Percentiles rank a stretch among this genome's conserved stretches.
Evolutionary conservation across 345 rosid genomes (phyloP).

Genomic region (Eucalyptus urophylla): DNA sequence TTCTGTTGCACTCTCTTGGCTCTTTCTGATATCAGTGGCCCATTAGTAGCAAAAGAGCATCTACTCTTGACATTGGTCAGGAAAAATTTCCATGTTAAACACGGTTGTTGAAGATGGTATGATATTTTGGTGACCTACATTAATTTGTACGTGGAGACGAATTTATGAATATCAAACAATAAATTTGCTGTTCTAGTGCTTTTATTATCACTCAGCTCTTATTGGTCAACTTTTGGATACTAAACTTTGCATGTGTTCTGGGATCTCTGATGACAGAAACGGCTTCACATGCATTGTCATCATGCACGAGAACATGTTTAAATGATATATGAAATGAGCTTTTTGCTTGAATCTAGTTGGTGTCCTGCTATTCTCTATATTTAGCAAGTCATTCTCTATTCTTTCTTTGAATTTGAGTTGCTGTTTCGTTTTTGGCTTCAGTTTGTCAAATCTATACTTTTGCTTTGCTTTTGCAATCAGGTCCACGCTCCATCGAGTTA

Average conservation of each 20-base stretch:
- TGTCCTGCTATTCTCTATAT: background rate
- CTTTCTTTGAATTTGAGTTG: background rate
- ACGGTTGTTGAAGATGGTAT: background rate
- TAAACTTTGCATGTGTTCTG: background rate
- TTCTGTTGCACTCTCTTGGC: background rate
- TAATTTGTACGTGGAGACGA: background rate
- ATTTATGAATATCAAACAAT: background rate
- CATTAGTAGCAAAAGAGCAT: background rate
- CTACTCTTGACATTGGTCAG: background rate
- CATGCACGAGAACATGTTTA: background rate
- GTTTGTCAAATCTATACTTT: background rate
- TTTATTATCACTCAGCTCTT: background rate
- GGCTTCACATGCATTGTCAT: background rate
- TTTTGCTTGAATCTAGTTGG: background rate
- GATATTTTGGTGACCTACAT: background rate
- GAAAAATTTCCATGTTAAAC: background rate
- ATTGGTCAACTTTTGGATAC: background rate
- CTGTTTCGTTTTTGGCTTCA: background rate
- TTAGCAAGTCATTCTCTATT: background rate
- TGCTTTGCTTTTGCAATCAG: constrained; percentile 12
- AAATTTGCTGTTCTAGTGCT: background rate
- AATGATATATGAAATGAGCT: background rate
- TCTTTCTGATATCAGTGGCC: background rate
- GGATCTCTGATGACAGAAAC: fast-evolving
- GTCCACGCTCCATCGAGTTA: constrained; percentile 79